Conservation (phyloP, 2,329 filamentous ascomycete genomes). For the Penicillium concentricum region DNA sequence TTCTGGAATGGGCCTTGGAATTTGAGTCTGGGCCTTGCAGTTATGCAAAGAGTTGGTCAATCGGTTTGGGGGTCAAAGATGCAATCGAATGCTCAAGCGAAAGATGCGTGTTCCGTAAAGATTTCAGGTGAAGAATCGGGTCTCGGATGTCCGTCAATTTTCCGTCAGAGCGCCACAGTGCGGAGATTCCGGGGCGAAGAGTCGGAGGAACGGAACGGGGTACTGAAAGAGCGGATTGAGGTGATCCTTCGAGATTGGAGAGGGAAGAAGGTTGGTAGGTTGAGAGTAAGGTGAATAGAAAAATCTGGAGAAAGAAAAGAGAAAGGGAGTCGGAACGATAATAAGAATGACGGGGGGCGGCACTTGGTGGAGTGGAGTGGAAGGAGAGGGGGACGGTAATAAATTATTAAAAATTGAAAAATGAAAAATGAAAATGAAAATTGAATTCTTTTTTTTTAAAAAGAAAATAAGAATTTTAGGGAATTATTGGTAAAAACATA, state of each 20-base stretch:
- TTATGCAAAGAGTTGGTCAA: constrained; percentile 21
- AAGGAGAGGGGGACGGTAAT: constrained; percentile 25
- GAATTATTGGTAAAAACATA: constrained; percentile 6
- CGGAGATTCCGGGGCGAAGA: constrained; percentile 12
- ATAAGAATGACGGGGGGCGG: constrained; percentile 30
- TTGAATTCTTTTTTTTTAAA: not conserved
- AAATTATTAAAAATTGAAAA: constrained; percentile 19
- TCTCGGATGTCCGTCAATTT: constrained; percentile 12
- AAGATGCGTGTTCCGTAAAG: constrained; percentile 5
- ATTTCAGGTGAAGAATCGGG: constrained; percentile 8
- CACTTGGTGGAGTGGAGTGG: constrained; percentile 23
- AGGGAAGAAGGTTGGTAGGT: not conserved
- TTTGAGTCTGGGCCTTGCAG: constrained; percentile 18
- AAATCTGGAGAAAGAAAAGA: constrained; percentile 12
- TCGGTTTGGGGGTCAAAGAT: constrained; percentile 17
- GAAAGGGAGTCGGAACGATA: constrained; percentile 24
- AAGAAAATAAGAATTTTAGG: constrained; percentile 17
- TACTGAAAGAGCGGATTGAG: constrained; percentile 20
- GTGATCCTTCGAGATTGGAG: constrained; percentile 6
- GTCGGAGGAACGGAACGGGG: constrained; percentile 3
- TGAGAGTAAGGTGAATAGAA: not conserved
- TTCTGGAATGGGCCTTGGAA: constrained; percentile 6
- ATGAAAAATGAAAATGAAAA: constrained; percentile 15
- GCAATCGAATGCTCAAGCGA: constrained; percentile 14
- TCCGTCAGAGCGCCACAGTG: constrained; percentile 21